These are phyloP conservation scores for Sherardia arvensis DNA, from an alignment of 257 asterid species.

Conservation along the genomic window DNA sequence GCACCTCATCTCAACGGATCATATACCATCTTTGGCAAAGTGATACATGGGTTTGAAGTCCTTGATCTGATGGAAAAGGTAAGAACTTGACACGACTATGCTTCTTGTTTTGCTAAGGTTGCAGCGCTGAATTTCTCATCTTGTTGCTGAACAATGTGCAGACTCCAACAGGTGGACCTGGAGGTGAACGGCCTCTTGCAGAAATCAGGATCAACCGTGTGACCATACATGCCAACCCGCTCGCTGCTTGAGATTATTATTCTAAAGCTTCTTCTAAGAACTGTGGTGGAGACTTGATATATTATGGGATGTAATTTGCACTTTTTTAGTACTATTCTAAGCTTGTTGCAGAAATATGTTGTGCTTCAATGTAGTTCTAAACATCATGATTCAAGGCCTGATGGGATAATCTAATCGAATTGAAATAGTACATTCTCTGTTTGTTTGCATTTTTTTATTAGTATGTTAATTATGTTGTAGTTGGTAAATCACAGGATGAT, in stretches of 20 bases:
- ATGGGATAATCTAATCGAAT: no score
- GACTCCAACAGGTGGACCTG: slow-evolving; percentile 78
- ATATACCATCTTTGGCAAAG: slow-evolving; percentile 89
- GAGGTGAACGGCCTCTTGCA: slow-evolving; percentile 68
- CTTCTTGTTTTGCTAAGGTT: no score
- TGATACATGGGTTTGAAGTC: slow-evolving; percentile 92
- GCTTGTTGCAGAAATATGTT: no score
- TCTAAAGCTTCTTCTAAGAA: not conserved
- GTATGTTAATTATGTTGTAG: no score
- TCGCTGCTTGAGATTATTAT: slow-evolving; percentile 47
- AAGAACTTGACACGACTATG: not conserved
- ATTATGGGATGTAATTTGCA: not conserved
- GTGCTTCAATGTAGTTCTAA: no score
- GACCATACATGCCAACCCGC: slow-evolving; percentile 92
- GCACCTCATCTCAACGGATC: slow-evolving; percentile 93
- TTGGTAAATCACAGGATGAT: no score
- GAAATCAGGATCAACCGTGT: slow-evolving; percentile 89
- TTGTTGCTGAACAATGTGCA: slow-evolving; percentile 25
- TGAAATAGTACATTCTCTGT: no score
- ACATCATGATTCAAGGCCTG: no score
- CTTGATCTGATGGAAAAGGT: slow-evolving; percentile 99
- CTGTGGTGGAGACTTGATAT: not conserved
- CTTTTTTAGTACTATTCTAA: no score
- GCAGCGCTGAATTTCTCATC: not conserved
- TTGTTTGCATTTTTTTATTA: no score